Evolutionary conservation across 805 yeast species (phyloP).

Genomic region (Ogataea sp.): DNA sequence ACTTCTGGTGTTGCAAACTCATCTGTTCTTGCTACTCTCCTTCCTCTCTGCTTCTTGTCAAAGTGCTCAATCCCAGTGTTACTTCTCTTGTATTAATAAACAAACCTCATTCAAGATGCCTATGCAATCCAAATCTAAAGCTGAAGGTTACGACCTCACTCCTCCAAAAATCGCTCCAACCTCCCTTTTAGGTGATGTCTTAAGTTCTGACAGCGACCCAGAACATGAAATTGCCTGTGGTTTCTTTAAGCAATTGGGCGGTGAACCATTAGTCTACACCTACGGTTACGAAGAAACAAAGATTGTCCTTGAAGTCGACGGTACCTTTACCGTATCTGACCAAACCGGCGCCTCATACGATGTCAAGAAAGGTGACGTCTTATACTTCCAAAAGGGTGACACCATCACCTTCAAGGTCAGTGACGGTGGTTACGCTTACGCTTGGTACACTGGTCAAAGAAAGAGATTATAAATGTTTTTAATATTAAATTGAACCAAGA

Average conservation of each 20-base stretch:
- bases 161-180: conserved; percentile 55
- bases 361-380: conserved; percentile 57
- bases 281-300: conserved; percentile 62
- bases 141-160: conserved; percentile 43
- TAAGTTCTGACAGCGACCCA: conserved; percentile 46
- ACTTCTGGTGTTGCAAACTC: too few species aligned
- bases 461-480: conserved; percentile 22
- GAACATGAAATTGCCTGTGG: conserved; percentile 59
- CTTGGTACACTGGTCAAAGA: conserved; percentile 51
- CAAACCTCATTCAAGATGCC: conserved; percentile 33
- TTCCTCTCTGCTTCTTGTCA: too few species aligned
- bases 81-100: background rate
- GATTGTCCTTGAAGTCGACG: conserved; percentile 55
- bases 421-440: conserved; percentile 48
- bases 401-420: conserved; percentile 50
- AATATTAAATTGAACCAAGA: too few species aligned
- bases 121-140: conserved; percentile 43
- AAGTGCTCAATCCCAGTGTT: background rate
- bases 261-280: conserved; percentile 55
- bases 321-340: conserved; percentile 52
- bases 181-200: conserved; percentile 58
- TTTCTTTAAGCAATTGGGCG: conserved; percentile 57
- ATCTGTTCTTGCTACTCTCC: too few species aligned
- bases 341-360: conserved; percentile 51
- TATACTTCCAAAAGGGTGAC: conserved; percentile 55